phyloP scores from a whole-genome alignment of 345 rosid species.

The Hibiscus tridactylites region DNA sequence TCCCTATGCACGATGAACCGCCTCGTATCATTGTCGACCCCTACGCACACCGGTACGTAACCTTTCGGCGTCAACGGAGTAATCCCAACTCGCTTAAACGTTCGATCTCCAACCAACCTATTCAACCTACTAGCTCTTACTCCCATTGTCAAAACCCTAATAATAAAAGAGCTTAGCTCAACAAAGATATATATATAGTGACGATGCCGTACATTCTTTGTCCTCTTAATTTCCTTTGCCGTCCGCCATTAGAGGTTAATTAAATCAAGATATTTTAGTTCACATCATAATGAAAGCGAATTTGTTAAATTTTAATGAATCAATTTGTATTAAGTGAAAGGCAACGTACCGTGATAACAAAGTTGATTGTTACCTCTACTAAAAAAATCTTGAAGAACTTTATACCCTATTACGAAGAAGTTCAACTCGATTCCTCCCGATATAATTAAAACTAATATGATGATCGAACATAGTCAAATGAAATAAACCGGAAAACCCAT shows the following conservation, averaged over 20 bases:
- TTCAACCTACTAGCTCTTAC: slow-evolving; percentile 19
- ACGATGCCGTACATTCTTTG: neutral
- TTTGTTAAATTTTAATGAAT: neutral
- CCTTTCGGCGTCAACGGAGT: slow-evolving; percentile 18
- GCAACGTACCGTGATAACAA: slow-evolving; percentile 8
- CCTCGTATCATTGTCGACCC: slow-evolving; percentile 8
- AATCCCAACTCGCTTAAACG: neutral
- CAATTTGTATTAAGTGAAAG: neutral
- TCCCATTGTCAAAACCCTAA: slow-evolving; percentile 11
- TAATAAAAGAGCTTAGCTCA: neutral
- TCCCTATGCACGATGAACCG: slow-evolving; percentile 24
- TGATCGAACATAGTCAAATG: neutral
- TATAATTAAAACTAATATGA: too few relatives aligned
- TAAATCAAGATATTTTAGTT: neutral
- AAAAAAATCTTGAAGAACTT: too few relatives aligned
- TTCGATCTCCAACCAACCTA: neutral
- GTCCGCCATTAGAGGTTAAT: neutral
- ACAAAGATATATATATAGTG: neutral
- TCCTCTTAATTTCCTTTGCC: neutral
- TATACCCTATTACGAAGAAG: too few relatives aligned
- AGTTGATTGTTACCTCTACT: neutral
- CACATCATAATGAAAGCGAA: neutral
- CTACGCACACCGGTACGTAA: slow-evolving; percentile 27
- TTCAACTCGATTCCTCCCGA: too few relatives aligned
- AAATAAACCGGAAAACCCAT: neutral